These are phyloP conservation scores for Vicia sativa DNA, from an alignment of 306 rosid genomes.

Conservation along the genomic window DNA sequence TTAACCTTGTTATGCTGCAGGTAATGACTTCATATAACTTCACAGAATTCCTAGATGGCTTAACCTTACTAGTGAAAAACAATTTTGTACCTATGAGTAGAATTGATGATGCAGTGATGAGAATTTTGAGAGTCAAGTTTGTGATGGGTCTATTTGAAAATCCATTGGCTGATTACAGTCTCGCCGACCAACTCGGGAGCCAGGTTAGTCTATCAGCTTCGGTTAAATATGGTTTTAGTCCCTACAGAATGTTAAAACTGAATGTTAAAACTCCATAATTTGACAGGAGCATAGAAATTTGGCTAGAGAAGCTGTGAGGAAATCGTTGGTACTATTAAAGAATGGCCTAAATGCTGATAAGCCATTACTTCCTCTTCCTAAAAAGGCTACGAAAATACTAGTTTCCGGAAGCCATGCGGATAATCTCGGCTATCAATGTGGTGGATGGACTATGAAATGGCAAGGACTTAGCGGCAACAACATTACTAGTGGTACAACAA, in stretches of 20 bases:
- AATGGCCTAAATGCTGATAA: conserved; percentile 32
- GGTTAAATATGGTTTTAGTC: neutral
- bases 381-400: conserved; percentile 41
- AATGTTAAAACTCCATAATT: neutral
- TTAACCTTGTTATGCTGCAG: conserved; percentile 23
- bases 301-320: conserved; percentile 48
- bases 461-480: conserved; percentile 42
- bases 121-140: conserved; percentile 45
- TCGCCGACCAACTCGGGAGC: conserved; percentile 35
- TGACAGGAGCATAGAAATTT: conserved; percentile 47
- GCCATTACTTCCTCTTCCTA: conserved; percentile 49
- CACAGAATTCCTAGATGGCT: conserved; percentile 38
- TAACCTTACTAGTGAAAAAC: conserved; percentile 33
- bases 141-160: conserved; percentile 47
- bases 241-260: neutral
- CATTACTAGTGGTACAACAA: conserved; percentile 40
- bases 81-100: conserved; percentile 38
- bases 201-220: conserved; percentile 29
- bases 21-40: conserved; percentile 41
- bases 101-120: conserved; percentile 46
- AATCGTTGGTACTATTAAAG: conserved; percentile 44
- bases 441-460: conserved; percentile 53
- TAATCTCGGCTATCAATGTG: conserved; percentile 50
- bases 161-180: conserved; percentile 44
- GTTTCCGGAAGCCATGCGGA: conserved; percentile 50